A percentile compares a stretch with the other conserved stretches of the same genome.
phyloP scores from a whole-genome alignment of 2,329 filamentous ascomycete genomes.

The Boeremia lycopersici region DNA sequence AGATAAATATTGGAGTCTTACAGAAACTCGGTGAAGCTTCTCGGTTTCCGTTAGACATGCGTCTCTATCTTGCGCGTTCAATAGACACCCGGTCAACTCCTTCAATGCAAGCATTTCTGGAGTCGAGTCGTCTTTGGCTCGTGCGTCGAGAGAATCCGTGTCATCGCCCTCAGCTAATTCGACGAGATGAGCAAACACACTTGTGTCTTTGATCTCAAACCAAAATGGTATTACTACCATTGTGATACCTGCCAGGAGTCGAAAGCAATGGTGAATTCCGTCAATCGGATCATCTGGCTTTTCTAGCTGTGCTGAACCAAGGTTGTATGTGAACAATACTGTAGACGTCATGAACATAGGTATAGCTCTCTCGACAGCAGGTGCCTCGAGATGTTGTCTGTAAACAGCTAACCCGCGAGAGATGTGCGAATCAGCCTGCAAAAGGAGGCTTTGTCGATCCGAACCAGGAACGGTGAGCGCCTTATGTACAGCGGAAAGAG shows the following conservation, averaged over 20 bases:
- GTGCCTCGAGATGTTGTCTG: constrained; percentile 29
- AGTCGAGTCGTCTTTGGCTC: constrained; percentile 20
- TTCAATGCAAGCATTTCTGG: constrained; percentile 31
- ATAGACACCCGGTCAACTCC: constrained; percentile 30
- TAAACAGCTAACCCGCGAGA: constrained; percentile 32
- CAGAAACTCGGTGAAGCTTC: constrained; percentile 28
- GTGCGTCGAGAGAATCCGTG: constrained; percentile 19
- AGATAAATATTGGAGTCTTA: constrained; percentile 25
- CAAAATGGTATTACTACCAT: constrained; percentile 34
- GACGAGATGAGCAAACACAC: constrained; percentile 22
- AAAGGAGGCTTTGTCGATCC: constrained; percentile 29
- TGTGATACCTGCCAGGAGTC: constrained; percentile 34
- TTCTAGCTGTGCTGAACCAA: constrained; percentile 35
- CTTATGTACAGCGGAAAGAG: constrained; percentile 38
- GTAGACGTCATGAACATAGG: constrained; percentile 41
- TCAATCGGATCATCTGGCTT: constrained; percentile 36
- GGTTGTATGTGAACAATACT: constrained; percentile 37
- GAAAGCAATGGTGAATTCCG: constrained; percentile 38
- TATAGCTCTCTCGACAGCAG: constrained; percentile 26
- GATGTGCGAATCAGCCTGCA: constrained; percentile 38
- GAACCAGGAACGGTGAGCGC: constrained; percentile 24
- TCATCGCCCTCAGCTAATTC: constrained; percentile 17
- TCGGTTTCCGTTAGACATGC: constrained; percentile 31
- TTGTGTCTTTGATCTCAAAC: constrained; percentile 26
- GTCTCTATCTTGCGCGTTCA: constrained; percentile 27